Conservation (phyloP, 257 asterid species). For the Sherardia arvensis region DNA sequence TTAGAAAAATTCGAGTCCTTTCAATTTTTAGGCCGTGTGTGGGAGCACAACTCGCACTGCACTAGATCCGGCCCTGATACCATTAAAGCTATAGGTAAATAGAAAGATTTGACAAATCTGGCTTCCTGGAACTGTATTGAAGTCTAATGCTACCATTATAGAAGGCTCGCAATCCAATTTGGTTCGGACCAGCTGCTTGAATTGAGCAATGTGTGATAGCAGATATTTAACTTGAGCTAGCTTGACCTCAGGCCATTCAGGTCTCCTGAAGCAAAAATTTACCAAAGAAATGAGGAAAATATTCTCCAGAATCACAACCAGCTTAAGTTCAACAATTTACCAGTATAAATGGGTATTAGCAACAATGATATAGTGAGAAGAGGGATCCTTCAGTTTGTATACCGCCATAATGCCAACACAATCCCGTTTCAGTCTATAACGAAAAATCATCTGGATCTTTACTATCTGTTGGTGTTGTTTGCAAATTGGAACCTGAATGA, state of each 20-base stretch:
- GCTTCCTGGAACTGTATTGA: conserved; percentile 81
- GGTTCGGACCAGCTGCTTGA: conserved; percentile 43
- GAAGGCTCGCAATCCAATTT: conserved; percentile 59
- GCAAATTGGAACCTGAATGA: conserved; percentile 28
- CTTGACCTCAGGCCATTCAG: conserved; percentile 82
- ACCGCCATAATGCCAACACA: conserved; percentile 89
- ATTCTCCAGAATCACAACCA: background rate
- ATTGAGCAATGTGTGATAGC: conserved; percentile 61
- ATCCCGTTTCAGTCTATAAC: conserved; percentile 82
- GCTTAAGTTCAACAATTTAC: conserved; percentile 25
- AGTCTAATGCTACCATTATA: conserved; percentile 68
- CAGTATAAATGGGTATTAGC: conserved; percentile 87
- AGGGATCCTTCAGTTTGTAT: conserved; percentile 59
- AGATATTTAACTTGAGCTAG: conserved; percentile 80
- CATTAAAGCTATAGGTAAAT: background rate
- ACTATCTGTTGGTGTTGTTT: conserved; percentile 26
- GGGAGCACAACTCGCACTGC: background rate
- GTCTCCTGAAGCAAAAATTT: conserved; percentile 55
- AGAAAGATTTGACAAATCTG: conserved; percentile 32
- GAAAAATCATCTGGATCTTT: conserved; percentile 80
- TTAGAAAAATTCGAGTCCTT: too few species aligned
- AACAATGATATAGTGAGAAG: conserved; percentile 45
- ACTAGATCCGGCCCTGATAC: too few species aligned
- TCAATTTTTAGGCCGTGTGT: too few species aligned
- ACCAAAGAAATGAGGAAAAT: background rate